Evolutionary conservation across 495 filamentous ascomycete genomes (phyloP).

Genomic region (Corynascus novoguineensis): DNA sequence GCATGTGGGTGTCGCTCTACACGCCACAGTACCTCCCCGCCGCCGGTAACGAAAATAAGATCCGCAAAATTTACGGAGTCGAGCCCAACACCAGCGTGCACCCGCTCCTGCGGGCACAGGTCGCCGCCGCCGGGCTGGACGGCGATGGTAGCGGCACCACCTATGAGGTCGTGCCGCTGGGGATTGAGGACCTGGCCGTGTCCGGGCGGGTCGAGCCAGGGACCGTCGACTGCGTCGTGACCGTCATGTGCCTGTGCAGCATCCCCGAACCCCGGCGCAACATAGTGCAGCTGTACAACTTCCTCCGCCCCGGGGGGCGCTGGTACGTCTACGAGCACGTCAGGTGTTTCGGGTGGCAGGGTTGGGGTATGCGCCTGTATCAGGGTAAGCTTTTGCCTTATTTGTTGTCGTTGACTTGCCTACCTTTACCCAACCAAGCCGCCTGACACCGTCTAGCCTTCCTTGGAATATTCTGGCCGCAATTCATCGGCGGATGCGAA

Average conservation of each 20-base stretch:
- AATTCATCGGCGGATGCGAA: constrained; percentile 55
- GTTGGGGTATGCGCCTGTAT: constrained; percentile 44
- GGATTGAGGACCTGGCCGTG: constrained; percentile 47
- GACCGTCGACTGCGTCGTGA: constrained; percentile 62
- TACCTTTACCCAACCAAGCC: too few species aligned
- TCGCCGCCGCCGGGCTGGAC: constrained; percentile 47
- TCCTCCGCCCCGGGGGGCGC: constrained; percentile 60
- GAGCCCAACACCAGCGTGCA: constrained; percentile 61
- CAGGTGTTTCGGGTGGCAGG: constrained; percentile 36
- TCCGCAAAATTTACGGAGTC: constrained; percentile 59
- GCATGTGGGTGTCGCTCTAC: constrained; percentile 43
- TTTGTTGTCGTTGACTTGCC: constrained; percentile 1
- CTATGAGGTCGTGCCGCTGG: constrained; percentile 60
- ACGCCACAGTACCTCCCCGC: not conserved
- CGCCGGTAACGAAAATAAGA: too few species aligned
- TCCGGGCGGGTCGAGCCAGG: constrained; percentile 42
- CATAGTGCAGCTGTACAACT: constrained; percentile 52
- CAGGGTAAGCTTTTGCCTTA: constrained; percentile 39
- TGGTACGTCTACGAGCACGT: constrained; percentile 74
- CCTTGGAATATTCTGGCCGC: constrained; percentile 47
- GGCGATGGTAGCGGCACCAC: too few species aligned
- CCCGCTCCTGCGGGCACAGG: constrained; percentile 38
- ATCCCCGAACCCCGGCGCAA: constrained; percentile 58
- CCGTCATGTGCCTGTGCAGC: constrained; percentile 65
- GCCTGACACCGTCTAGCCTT: too few species aligned